A percentile compares a stretch with the other conserved stretches of the same genome.
phyloP scores from a whole-genome alignment of 768 basidiomycete species.

The Rhizopogon vulgaris region DNA sequence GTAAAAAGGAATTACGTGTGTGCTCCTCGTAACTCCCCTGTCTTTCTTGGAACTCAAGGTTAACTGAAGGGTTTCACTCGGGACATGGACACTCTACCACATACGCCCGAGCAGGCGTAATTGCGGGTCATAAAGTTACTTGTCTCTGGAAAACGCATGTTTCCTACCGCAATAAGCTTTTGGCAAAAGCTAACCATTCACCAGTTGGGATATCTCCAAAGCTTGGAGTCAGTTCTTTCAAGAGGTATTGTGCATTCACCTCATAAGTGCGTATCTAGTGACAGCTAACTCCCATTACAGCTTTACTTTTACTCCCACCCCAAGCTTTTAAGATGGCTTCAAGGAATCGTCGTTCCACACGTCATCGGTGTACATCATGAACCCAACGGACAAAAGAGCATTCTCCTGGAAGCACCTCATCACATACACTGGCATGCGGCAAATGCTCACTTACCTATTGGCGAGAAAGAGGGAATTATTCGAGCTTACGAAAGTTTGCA shows the following conservation, averaged over 20 bases:
- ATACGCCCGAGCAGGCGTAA: neutral
- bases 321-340: constrained; percentile 14
- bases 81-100: neutral
- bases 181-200: neutral
- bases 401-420: constrained; percentile 17
- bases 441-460: constrained; percentile 2
- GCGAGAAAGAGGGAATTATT: constrained; percentile 10
- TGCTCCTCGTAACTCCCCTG: neutral
- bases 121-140: constrained; percentile 7
- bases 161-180: neutral
- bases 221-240: constrained; percentile 4
- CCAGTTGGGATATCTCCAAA: constrained; percentile 3
- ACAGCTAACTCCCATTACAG: constrained; percentile 1
- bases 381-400: constrained; percentile 5
- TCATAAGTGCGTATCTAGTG: neutral
- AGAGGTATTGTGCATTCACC: constrained; percentile 1
- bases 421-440: constrained; percentile 13
- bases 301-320: constrained; percentile 12
- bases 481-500: constrained; percentile 15
- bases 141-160: constrained; percentile 11
- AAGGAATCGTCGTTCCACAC: constrained; percentile 13
- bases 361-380: constrained; percentile 10
- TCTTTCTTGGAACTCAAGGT: neutral
- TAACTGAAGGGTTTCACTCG: neutral
- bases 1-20: neutral